These are phyloP conservation scores for Mycena alexandri DNA, from an alignment of 768 basidiomycete genomes.

Conservation along the genomic window DNA sequence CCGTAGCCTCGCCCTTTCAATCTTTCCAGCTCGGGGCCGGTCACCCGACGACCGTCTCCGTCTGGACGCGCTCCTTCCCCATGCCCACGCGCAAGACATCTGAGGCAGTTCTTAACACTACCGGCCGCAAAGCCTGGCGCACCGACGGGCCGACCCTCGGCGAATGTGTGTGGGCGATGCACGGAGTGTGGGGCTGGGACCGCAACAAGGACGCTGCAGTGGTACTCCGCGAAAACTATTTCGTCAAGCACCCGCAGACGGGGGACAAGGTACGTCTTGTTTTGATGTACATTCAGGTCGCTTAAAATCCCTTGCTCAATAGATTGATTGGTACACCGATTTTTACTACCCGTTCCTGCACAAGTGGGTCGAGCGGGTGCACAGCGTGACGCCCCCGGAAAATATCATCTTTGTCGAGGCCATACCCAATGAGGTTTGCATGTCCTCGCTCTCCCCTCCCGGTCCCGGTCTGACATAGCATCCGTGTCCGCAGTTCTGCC, in stretches of 20 bases:
- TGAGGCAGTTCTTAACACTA: constrained; percentile 69
- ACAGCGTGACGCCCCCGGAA: constrained; percentile 57
- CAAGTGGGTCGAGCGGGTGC: constrained; percentile 75
- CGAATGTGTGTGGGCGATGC: constrained; percentile 88
- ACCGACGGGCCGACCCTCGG: constrained; percentile 79
- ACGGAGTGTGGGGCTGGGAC: constrained; percentile 96
- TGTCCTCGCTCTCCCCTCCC: constrained; percentile 1
- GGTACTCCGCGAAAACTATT: constrained; percentile 88
- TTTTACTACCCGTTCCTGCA: constrained; percentile 85
- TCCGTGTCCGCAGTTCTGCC: constrained; percentile 73
- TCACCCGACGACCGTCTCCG: constrained; percentile 80
- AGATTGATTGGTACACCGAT: constrained; percentile 91
- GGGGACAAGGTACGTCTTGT: constrained; percentile 63
- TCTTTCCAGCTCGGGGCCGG: constrained; percentile 96
- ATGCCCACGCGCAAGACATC: constrained; percentile 81
- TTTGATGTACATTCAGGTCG: neutral
- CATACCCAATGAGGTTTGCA: constrained; percentile 90
- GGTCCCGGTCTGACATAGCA: constrained; percentile 21
- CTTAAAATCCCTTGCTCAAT: constrained; percentile 15
- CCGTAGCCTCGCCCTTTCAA: constrained; percentile 83
- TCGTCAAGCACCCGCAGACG: constrained; percentile 74
- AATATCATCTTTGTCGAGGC: constrained; percentile 84
- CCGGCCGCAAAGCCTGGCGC: constrained; percentile 75
- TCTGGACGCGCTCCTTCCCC: constrained; percentile 90
- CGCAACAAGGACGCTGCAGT: constrained; percentile 72